Conservation (phyloP, 2,329 filamentous ascomycete genomes). For the Phoma herbarum region DNA sequence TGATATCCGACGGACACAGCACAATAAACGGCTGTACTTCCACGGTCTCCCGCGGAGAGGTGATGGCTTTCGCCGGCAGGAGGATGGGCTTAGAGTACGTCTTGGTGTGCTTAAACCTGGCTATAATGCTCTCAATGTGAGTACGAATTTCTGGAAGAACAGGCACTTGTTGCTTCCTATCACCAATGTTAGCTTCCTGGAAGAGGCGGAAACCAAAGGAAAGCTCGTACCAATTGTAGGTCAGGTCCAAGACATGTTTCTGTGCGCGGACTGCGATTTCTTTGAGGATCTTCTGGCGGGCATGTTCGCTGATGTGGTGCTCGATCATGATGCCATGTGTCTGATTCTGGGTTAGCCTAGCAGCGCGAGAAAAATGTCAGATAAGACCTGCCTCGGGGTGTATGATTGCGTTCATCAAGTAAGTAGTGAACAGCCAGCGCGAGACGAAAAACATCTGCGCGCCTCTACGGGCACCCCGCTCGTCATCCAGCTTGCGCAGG, state of each 20-base stretch:
- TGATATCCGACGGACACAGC: constrained; percentile 79
- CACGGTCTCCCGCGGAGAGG: constrained; percentile 76
- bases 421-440: constrained; percentile 91
- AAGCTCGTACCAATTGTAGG: constrained; percentile 69
- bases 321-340: constrained; percentile 75
- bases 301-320: constrained; percentile 91
- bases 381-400: constrained; percentile 78
- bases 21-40: constrained; percentile 84
- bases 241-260: constrained; percentile 79
- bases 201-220: constrained; percentile 29
- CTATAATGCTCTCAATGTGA: constrained; percentile 76
- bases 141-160: constrained; percentile 69
- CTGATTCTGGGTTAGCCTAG: constrained; percentile 54
- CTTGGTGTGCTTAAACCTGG: constrained; percentile 63
- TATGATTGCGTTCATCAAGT: constrained; percentile 82
- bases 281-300: constrained; percentile 75
- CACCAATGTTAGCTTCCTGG: constrained; percentile 34
- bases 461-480: constrained; percentile 71
- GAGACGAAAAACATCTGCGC: constrained; percentile 86
- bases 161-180: constrained; percentile 67
- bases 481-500: constrained; percentile 74
- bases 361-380: constrained; percentile 21
- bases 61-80: constrained; percentile 75
- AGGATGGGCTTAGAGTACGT: constrained; percentile 65
- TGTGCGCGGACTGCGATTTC: constrained; percentile 84